Evolutionary conservation across 1,284 basidiomycete genomes (phyloP), one percentile per base, ranked within the genome.

Genomic region (Sanguinoderma infundibulare): DNA sequence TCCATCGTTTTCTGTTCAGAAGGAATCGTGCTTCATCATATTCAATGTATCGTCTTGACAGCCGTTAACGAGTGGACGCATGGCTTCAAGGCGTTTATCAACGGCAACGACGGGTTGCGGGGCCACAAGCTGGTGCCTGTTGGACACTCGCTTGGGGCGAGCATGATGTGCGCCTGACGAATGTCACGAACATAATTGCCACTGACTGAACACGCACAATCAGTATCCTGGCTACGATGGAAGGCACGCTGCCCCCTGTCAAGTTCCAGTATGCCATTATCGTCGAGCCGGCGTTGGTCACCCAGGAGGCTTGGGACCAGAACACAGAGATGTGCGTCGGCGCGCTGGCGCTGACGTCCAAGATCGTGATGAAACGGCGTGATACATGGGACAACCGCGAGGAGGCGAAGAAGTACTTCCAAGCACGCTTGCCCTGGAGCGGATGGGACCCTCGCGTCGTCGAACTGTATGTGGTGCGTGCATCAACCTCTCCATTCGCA

Each of bases 181-280:
- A 15, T n/a, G 17, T 80, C 5, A 34, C 32, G 34, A 22, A 20
- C 0, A 40, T 6, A 55, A 67, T 20, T 54, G 81, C n/a, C 8
- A 15, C n/a, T n/a, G n/a, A n/a, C n/a, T n/a, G 20, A 42, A 15
- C 5, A 6, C 39, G 7, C 8, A n/a, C 20, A 15, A 17, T 22
- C n/a, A 63, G 62, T 20, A 70, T 73, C 22, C 81, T 79, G 42
- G 61, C 73, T 5, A 71, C 76, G 0, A 55, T 60, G 1, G 6
- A 34, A 3, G 40, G 46, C 36, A 34, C 40, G 15, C 9, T 51
- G 12, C 56, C 55, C 2, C 46, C 34, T 2, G 46, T 60, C 0
- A 20, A 28, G 1, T 67, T 53, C 57, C 20, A 59, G 17, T 38
- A 44, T 2, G 32, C 66, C 44, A 38, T 68, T 36, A 58, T 68